Conservation (phyloP, 441 rosid genomes). For the Adansonia grandidieri region DNA sequence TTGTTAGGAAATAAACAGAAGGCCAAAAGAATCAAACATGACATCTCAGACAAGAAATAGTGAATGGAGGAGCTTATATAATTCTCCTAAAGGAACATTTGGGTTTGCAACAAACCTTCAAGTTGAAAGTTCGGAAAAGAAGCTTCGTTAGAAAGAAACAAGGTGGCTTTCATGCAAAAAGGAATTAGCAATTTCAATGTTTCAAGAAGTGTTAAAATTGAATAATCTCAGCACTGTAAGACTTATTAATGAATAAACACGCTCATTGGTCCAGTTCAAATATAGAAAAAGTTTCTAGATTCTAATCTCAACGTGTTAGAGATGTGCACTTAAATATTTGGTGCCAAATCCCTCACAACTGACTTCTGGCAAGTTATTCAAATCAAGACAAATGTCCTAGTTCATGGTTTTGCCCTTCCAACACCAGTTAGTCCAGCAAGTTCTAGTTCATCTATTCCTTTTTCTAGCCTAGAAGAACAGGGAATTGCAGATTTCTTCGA, state of each 20-base stretch:
- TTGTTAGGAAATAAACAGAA: not conserved
- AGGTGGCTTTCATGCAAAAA: not conserved
- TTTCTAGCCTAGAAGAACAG: not conserved
- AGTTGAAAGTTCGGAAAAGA: not conserved
- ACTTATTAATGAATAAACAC: not conserved
- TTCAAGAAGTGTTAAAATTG: not conserved
- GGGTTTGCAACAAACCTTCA: not conserved
- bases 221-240: not conserved
- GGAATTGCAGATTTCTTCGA: not conserved
- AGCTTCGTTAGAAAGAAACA: not conserved
- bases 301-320: not conserved
- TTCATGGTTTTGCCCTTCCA: not conserved
- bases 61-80: conserved; percentile 3
- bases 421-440: not conserved
- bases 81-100: conserved; percentile 3
- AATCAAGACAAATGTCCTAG: not conserved
- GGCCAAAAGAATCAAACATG: not conserved
- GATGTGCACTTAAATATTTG: not conserved
- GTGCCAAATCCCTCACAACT: not conserved
- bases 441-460: not conserved
- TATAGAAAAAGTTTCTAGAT: not conserved
- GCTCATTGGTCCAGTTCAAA: not conserved
- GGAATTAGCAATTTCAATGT: not conserved
- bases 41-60: not conserved
- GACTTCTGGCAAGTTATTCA: not conserved